Evolutionary conservation across 2,329 filamentous ascomycete species (phyloP), one percentile per base, ranked within the genome.

Genomic region (Beauveria brongniartii): DNA sequence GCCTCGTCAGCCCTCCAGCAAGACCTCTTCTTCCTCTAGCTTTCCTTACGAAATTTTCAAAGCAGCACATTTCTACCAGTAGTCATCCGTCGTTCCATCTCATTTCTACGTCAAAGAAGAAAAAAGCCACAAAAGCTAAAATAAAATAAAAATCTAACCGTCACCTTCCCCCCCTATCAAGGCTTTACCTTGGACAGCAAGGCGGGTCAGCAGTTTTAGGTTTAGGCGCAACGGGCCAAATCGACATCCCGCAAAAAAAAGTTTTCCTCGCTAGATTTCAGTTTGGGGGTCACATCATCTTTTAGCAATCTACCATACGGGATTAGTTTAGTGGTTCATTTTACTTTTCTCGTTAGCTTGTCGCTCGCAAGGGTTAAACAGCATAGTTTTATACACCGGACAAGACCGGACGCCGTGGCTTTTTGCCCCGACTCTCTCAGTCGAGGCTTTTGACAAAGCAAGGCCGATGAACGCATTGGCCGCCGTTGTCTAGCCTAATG

Each of bases 161-260:
- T 37, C 12, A 37, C 34, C 10, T 14, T 34, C 2, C 34, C 34
- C 10, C 34, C 34, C 34, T n/a, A 37, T 37, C 34, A 37, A 37
- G 34, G 12, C 34, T 37, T 5, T 37, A 37, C 34, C 12, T 16
- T 37, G 12, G 12, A 37, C 5, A 12, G 34, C 34, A 37, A 37
- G 34, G 34, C 34, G 34, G 12, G 12, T 12, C 10, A n/a, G 53
- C 26, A 44, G 40, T 46, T 55, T 46, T 57, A 26, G 43, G 54
- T 48, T 48, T 57, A 57, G 54, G 20, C 18, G 6, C 4, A 55
- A 55, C 44, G 43, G 54, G 28, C 54, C 26, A 57, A 57, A 57
- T 57, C 54, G 47, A 47, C 54, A 37, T 48, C 54, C 54, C 54
- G 54, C 43, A 40, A 51, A 37, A 50, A 20, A 43, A 43, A 43